Conservation (phyloP, 2,329 filamentous ascomycete species). For the Phialophora tarda region DNA sequence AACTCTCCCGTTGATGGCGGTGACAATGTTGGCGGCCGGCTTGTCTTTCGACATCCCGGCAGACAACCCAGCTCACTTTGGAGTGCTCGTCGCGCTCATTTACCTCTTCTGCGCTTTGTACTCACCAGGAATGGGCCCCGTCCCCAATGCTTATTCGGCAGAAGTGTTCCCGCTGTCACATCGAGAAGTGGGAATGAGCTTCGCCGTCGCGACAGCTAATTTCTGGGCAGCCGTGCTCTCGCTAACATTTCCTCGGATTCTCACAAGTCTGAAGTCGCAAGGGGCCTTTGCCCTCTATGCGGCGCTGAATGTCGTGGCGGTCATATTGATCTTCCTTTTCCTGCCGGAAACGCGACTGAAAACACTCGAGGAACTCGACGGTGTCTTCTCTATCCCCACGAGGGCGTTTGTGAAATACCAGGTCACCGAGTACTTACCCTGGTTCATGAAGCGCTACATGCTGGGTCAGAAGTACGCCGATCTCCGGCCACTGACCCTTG, state of each 20-base stretch:
- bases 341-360: conserved; percentile 58
- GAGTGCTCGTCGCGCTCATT: conserved; percentile 37
- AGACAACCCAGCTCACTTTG: conserved; percentile 36
- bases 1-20: conserved; percentile 63
- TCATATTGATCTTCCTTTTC: conserved; percentile 64
- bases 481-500: conserved; percentile 52
- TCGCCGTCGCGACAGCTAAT: conserved; percentile 49
- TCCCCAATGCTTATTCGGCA: conserved; percentile 60
- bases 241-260: conserved; percentile 48
- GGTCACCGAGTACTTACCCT: conserved; percentile 59
- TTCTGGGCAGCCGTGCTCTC: conserved; percentile 50
- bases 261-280: conserved; percentile 44
- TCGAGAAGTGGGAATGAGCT: conserved; percentile 54
- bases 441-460: conserved; percentile 63
- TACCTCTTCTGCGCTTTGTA: conserved; percentile 41
- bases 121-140: conserved; percentile 58
- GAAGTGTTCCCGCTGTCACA: conserved; percentile 63
- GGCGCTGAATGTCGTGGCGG: conserved; percentile 62
- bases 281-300: conserved; percentile 51
- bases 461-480: conserved; percentile 54
- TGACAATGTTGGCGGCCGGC: conserved; percentile 49
- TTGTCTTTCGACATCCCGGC: conserved; percentile 49
- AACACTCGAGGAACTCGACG: conserved; percentile 61
- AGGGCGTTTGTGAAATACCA: conserved; percentile 62
- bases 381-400: conserved; percentile 51